phyloP scores from a whole-genome alignment of 2,329 filamentous ascomycete species.

The Sporothrix dimorphospora region DNA sequence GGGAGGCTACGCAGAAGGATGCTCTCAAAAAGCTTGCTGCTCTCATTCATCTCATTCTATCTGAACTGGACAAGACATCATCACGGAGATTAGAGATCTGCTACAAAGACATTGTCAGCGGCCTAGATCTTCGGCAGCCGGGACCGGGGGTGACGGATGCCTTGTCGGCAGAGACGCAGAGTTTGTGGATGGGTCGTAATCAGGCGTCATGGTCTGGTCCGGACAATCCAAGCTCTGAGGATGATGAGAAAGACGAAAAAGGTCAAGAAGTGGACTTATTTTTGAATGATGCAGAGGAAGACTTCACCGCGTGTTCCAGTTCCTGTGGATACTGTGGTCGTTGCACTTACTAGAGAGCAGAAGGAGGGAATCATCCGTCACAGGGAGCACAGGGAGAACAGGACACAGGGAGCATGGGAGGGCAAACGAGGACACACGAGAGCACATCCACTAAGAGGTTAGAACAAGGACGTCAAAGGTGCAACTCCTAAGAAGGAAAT shows the following conservation, averaged over 20 bases:
- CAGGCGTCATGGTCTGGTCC: neutral
- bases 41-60: slow-evolving; percentile 36
- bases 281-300: slow-evolving; percentile 24
- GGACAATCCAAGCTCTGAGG: neutral
- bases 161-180: slow-evolving; percentile 37
- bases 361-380: no score
- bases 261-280: neutral
- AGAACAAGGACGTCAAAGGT: no score
- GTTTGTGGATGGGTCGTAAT: slow-evolving; percentile 34
- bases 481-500: no score
- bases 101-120: slow-evolving; percentile 25
- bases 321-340: slow-evolving; percentile 37
- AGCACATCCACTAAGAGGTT: no score
- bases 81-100: slow-evolving; percentile 37
- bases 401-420: no score
- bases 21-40: slow-evolving; percentile 41
- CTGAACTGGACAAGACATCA: slow-evolving; percentile 28
- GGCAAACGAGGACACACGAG: no score
- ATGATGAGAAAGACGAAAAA: slow-evolving; percentile 11
- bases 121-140: slow-evolving; percentile 37
- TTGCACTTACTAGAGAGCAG: slow-evolving; percentile 31
- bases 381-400: no score
- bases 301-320: slow-evolving; percentile 36
- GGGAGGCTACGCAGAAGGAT: slow-evolving; percentile 43
- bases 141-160: slow-evolving; percentile 33